Evolutionary conservation across 495 filamentous ascomycete genomes (phyloP).

Genomic region (Schizothecium vesticola): DNA sequence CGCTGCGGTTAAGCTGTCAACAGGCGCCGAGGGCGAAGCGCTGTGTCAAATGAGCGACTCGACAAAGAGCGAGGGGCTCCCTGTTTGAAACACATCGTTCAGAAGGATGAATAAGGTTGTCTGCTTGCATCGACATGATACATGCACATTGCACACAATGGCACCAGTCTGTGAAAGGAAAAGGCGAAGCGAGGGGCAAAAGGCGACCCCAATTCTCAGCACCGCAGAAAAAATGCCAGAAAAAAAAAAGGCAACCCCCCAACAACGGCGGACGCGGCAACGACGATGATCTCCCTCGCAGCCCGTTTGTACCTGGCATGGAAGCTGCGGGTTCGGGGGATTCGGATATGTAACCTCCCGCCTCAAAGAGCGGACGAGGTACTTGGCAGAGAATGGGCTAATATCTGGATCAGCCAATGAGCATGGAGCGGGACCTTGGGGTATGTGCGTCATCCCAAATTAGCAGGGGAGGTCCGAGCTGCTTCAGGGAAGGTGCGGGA

Average conservation of each 20-base stretch:
- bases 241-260: neutral
- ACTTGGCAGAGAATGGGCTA: neutral
- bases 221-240: neutral
- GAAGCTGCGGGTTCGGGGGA: neutral
- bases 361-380: neutral
- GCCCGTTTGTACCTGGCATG: slow-evolving; percentile 16
- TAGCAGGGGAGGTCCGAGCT: slow-evolving; percentile 12
- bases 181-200: slow-evolving; percentile 1
- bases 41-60: neutral
- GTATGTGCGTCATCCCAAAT: slow-evolving; percentile 13
- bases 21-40: neutral
- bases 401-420: slow-evolving; percentile 9
- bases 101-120: neutral
- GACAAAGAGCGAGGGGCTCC: neutral
- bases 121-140: neutral
- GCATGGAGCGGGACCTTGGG: neutral
- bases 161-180: neutral
- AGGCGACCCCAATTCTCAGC: neutral
- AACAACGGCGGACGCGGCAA: slow-evolving; percentile 4
- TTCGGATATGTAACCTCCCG: neutral
- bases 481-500: neutral
- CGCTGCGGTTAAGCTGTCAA: neutral
- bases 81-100: neutral
- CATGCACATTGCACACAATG: neutral
- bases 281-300: slow-evolving; percentile 19